Percentiles rank a stretch among this genome's conserved stretches.
Conservation (phyloP, 2,329 filamentous ascomycete species). For the Akanthomyces uredinophilus region DNA sequence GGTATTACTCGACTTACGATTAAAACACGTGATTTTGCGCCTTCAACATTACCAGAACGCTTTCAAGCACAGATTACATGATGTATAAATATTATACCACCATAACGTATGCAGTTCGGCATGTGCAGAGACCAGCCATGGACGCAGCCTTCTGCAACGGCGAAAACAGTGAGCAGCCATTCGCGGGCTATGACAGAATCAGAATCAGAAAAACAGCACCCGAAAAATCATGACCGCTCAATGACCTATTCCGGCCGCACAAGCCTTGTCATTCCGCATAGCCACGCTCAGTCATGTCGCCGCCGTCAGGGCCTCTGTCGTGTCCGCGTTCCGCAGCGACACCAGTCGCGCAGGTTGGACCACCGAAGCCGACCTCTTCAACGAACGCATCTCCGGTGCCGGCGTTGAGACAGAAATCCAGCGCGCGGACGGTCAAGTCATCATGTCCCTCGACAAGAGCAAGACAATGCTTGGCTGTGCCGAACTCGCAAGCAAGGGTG, state of each 20-base stretch:
- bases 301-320: slow-evolving; percentile 33
- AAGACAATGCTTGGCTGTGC: slow-evolving; percentile 36
- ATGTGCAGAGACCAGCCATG: neutral
- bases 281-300: slow-evolving; percentile 30
- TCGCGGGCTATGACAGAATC: neutral
- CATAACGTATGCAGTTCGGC: neutral
- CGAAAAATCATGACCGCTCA: neutral
- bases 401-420: slow-evolving; percentile 36
- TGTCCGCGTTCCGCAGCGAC: slow-evolving; percentile 41
- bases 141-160: neutral
- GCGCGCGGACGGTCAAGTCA: slow-evolving; percentile 29
- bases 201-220: neutral
- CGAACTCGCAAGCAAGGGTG: slow-evolving; percentile 31
- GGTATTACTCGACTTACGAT: neutral
- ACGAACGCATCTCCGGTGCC: slow-evolving; percentile 36
- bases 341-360: slow-evolving; percentile 40
- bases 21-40: neutral
- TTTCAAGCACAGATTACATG: neutral
- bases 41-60: too few species aligned
- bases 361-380: slow-evolving; percentile 40
- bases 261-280: slow-evolving; percentile 25
- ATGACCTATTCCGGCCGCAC: neutral
- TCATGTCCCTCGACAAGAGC: slow-evolving; percentile 30
- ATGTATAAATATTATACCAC: neutral
- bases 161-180: too few species aligned